Evolutionary conservation across 768 basidiomycete genomes (phyloP).

Genomic region (Serendipita vermifera): DNA sequence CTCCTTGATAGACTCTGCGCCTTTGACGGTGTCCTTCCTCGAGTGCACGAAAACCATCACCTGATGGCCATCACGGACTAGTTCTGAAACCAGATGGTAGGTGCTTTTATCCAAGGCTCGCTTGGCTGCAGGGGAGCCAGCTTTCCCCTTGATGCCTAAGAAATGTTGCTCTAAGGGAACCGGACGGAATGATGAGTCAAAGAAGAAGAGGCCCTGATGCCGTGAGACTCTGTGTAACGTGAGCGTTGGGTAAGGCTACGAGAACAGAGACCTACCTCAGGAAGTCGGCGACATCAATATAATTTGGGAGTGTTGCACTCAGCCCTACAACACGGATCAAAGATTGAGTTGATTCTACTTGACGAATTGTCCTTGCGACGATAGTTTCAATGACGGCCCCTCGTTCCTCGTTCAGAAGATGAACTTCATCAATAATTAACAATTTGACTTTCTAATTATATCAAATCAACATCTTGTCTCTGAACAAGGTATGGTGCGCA

Average conservation of each 20-base stretch:
- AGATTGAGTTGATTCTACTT: slow-evolving; percentile 93
- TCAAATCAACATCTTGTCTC: neutral
- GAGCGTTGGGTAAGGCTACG: neutral
- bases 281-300: slow-evolving; percentile 91
- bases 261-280: slow-evolving; percentile 43
- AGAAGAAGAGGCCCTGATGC: slow-evolving; percentile 84
- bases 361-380: slow-evolving; percentile 86
- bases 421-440: slow-evolving; percentile 95
- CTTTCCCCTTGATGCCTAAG: slow-evolving; percentile 82
- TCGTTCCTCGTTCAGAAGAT: slow-evolving; percentile 92
- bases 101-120: slow-evolving; percentile 80
- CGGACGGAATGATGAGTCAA: slow-evolving; percentile 93
- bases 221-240: slow-evolving; percentile 62
- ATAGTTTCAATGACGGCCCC: slow-evolving; percentile 98
- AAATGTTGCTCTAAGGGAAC: slow-evolving; percentile 97
- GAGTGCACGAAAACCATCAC: slow-evolving; percentile 99
- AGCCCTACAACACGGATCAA: slow-evolving; percentile 92
- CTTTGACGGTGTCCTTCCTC: slow-evolving; percentile 93
- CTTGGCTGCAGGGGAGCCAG: slow-evolving; percentile 54
- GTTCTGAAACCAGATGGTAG: slow-evolving; percentile 78
- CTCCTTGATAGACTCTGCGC: slow-evolving; percentile 70
- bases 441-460: slow-evolving; percentile 66
- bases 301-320: slow-evolving; percentile 94
- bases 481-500: slow-evolving; percentile 26
- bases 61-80: slow-evolving; percentile 87